Conservation (phyloP, 2,329 filamentous ascomycete genomes). For the Amauroascus verrucosus region DNA sequence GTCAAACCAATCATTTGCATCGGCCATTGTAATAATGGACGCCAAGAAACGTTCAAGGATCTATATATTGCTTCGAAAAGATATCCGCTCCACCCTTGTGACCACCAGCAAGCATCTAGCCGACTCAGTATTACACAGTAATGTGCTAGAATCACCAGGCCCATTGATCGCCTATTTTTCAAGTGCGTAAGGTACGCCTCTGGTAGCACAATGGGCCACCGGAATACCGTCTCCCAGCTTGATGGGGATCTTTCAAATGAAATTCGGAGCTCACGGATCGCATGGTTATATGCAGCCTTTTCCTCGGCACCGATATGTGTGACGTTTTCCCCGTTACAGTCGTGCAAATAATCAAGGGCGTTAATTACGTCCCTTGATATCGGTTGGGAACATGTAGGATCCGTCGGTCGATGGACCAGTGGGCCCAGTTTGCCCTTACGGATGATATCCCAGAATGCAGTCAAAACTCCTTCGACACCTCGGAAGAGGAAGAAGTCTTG, state of each 20-base stretch:
- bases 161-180: constrained; percentile 49
- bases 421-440: constrained; percentile 19
- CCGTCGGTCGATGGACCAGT: constrained; percentile 16
- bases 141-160: constrained; percentile 53
- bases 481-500: constrained; percentile 23
- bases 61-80: constrained; percentile 52
- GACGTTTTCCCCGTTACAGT: constrained; percentile 17
- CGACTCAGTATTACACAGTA: constrained; percentile 56
- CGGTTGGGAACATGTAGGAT: constrained; percentile 14
- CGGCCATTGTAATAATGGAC: constrained; percentile 20
- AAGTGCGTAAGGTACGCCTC: constrained; percentile 55
- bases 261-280: constrained; percentile 18
- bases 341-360: constrained; percentile 17
- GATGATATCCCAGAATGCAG: constrained; percentile 19
- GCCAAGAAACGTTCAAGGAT: constrained; percentile 18
- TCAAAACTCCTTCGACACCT: constrained; percentile 23
- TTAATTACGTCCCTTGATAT: constrained; percentile 19
- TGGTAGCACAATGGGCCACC: constrained; percentile 52
- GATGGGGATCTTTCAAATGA: constrained; percentile 19
- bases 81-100: constrained; percentile 54
- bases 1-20: constrained; percentile 19
- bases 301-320: constrained; percentile 18
- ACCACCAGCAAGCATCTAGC: constrained; percentile 56
- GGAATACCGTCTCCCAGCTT: constrained; percentile 40
- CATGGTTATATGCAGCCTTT: constrained; percentile 19